Base-by-base conservation (phyloP, 164 flowering plant genomes). In the Magnolia sinica region DNA sequence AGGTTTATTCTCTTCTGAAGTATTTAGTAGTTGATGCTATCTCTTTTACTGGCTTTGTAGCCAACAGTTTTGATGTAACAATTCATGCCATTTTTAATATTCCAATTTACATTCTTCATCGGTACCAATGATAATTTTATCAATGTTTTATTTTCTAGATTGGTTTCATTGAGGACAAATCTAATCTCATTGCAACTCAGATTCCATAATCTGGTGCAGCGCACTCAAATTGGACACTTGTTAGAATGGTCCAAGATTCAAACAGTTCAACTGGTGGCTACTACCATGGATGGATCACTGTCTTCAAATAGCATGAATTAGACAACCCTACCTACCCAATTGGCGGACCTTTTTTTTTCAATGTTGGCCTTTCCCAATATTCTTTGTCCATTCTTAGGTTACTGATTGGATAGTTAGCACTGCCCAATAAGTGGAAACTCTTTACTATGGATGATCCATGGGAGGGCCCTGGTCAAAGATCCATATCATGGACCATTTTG, bases 1-100 rank as follows among this genome's bases (percentile, higher is more conserved):
- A 96, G 99, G 99, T 96, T 79, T 75, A 37, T n/a, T 23, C 19
- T 55, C 68, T 79, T 65, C 14, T 24, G n/a, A 1, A 59, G 10
- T 64, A 18, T 72, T 68, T 22, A 9, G 10, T 37, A 24, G 20
- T 9, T 18, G 20, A 61, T 29, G 10, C 37, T 59, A 19, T 71
- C 22, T 66, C 64, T 73, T 71, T 8, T 59, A 14, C 64, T 73
- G 10, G 50, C 20, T 58, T 73, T 20, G 18, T 55, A 55, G 18
- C 16, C 18, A 55, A 55, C 13, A 16, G 18, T 11, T 55, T 55
- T 55, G 13, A 55, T 55, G 11, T 55, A 55, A 16, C 18, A 16
- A 16, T 11, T 8, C 4, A 55, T 55, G 16, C 61, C 61, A 55
- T 11, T 55, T 55, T 55, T 11, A 8, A 8, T 55, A 55, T 55